Evolutionary conservation across 2,329 filamentous ascomycete genomes (phyloP), one percentile per base, ranked within the genome.

Genomic region (Ramularia endophylla): DNA sequence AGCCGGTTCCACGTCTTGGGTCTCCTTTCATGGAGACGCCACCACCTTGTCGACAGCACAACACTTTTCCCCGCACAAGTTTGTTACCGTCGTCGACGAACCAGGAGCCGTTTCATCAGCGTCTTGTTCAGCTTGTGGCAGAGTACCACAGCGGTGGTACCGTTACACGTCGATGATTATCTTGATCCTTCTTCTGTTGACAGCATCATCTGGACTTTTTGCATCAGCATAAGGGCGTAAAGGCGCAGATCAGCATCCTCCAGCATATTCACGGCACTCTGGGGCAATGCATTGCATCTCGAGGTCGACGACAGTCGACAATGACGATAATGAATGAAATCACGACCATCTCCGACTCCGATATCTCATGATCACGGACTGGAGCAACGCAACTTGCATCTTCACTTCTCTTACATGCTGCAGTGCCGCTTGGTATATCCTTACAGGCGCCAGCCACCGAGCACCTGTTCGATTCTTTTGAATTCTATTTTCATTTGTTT

Each of bases 61-160:
- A 70, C 47, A 73, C 69, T 4, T 73, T 73, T 45, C 70, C 70
- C 12, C 65, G 70, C 37, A 64, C 63, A 43, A 63, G 48, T 34
- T 28, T 57, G 29, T 28, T 55, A n/a, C 51, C 54, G 7, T 52
- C 53, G 16, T 35, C 45, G 19, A 36, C 37, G 41, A 56, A 59
- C 35, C 57, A 57, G 30, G 46, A 52, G 28, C 57, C 57, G 3
- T 61, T 61, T 43, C 53, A 58, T 35, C 51, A 57, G 41, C 55
- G 57, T 16, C 43, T 61, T 43, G 50, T 50, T 11, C 48, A 61
- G 44, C 54, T 61, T 37, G 55, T 54, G n/a, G 43, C 50, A 15
- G 28, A 54, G 31, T 45, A 46, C 33, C 39, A 49, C 27, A 46
- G 33, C 31, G 36, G 48, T 27, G 22, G 25, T 38, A 35, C 15